Conservation (phyloP, 768 basidiomycete species). For the Plicaturopsis crispa region DNA sequence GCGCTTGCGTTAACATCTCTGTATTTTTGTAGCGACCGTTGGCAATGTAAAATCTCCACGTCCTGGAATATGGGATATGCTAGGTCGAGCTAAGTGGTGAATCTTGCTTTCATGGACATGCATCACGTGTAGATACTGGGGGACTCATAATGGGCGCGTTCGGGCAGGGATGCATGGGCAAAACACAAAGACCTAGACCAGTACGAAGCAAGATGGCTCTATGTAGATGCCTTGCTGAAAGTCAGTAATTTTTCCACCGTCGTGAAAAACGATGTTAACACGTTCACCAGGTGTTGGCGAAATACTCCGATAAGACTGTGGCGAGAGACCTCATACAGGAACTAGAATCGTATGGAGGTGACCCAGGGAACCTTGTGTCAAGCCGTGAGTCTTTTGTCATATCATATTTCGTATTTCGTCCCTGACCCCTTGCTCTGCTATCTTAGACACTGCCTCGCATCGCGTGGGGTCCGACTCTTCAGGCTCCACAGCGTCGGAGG, state of each 20-base stretch:
- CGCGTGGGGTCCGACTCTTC: slow-evolving; percentile 59
- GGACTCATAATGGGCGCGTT: too few relatives aligned
- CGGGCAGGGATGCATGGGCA: slow-evolving; percentile 87
- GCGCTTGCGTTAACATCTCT: slow-evolving; percentile 3
- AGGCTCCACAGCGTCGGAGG: slow-evolving; percentile 52
- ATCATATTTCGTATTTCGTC: not conserved
- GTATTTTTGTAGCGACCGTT: slow-evolving; percentile 57
- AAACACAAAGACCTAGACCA: slow-evolving; percentile 80
- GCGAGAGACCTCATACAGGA: slow-evolving; percentile 72
- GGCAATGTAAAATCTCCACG: slow-evolving; percentile 77
- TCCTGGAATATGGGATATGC: slow-evolving; percentile 86
- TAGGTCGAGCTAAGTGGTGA: slow-evolving; percentile 90
- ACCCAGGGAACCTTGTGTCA: slow-evolving; percentile 53
- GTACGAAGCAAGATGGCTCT: slow-evolving; percentile 80
- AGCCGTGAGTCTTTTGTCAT: slow-evolving; percentile 40
- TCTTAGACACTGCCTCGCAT: slow-evolving; percentile 29
- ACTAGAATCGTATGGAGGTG: slow-evolving; percentile 68
- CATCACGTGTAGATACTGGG: slow-evolving; percentile 18
- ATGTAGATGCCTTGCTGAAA: slow-evolving; percentile 83
- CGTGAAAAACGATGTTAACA: not conserved
- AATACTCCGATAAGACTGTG: slow-evolving; percentile 77
- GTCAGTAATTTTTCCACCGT: slow-evolving; percentile 27
- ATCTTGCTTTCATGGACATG: slow-evolving; percentile 11
- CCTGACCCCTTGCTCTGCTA: slow-evolving; percentile 1
- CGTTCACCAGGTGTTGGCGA: slow-evolving; percentile 56